Evolutionary conservation across 805 yeast genomes (phyloP).

Genomic region (Candida wancherniae): DNA sequence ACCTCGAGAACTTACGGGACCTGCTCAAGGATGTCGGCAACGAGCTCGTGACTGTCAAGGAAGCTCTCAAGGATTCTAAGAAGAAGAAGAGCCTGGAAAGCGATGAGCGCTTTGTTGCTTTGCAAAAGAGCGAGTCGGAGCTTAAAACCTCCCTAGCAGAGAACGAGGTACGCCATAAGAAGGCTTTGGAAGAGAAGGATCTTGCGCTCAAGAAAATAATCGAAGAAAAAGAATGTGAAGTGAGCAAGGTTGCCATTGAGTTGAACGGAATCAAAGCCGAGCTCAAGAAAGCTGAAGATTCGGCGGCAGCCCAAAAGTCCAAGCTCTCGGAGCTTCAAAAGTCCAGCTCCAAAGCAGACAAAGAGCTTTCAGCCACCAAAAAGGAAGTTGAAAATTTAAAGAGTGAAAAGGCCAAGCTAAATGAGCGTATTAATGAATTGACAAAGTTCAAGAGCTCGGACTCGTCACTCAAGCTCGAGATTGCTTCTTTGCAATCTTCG

Average conservation of each 20-base stretch:
- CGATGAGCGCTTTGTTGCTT: slow-evolving; percentile 5
- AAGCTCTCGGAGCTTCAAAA: slow-evolving; percentile 17
- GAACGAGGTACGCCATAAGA: slow-evolving; percentile 17
- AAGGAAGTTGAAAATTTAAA: slow-evolving; percentile 20
- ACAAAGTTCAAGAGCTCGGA: slow-evolving; percentile 32
- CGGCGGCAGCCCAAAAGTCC: slow-evolving; percentile 11
- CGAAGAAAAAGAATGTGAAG: not conserved
- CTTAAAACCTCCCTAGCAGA: slow-evolving; percentile 10
- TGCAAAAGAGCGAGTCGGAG: slow-evolving; percentile 13
- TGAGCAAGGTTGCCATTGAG: too few species aligned
- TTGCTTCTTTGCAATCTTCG: slow-evolving; percentile 43
- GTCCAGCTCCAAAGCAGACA: slow-evolving; percentile 5
- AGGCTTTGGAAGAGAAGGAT: slow-evolving; percentile 1
- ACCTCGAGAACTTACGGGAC: slow-evolving; percentile 66
- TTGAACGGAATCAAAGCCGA: too few species aligned
- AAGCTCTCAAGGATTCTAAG: slow-evolving; percentile 22
- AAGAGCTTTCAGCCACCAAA: slow-evolving; percentile 16
- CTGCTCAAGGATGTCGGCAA: slow-evolving; percentile 75
- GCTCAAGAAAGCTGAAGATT: slow-evolving; percentile 2
- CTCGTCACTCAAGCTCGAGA: slow-evolving; percentile 44
- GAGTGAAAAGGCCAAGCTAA: slow-evolving; percentile 37
- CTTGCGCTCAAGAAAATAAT: not conserved
- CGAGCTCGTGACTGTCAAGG: slow-evolving; percentile 69
- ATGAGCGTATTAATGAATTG: slow-evolving; percentile 27
- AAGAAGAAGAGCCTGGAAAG: slow-evolving; percentile 17